phyloP scores from a whole-genome alignment of 2,329 filamentous ascomycete species.

The Beauveria bassiana region DNA sequence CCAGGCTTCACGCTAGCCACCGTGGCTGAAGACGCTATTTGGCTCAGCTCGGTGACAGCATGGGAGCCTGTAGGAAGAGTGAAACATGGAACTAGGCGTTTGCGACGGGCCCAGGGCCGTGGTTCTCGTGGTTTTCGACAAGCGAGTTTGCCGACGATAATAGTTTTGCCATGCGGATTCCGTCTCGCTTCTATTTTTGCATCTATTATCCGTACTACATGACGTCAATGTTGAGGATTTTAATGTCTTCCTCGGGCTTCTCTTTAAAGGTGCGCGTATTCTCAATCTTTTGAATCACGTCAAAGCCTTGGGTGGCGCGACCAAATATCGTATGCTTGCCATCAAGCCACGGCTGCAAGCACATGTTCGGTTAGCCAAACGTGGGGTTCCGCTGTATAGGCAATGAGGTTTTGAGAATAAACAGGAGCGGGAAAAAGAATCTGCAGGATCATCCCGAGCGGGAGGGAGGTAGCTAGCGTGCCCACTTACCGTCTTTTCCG shows the following conservation, averaged over 20 bases:
- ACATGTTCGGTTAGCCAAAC: constrained; percentile 17
- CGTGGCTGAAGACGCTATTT: constrained; percentile 9
- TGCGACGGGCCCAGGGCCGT: constrained; percentile 1
- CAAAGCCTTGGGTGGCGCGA: constrained; percentile 78
- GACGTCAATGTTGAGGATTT: constrained; percentile 81
- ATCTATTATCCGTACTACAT: constrained; percentile 25
- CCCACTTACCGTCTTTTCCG: constrained; percentile 74
- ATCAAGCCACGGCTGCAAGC: constrained; percentile 72
- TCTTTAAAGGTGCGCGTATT: constrained; percentile 80
- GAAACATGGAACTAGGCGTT: constrained; percentile 6
- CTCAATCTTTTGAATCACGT: constrained; percentile 94
- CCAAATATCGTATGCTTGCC: constrained; percentile 96
- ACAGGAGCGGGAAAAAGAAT: constrained; percentile 4
- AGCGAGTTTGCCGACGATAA: constrained; percentile 3
- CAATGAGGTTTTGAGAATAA: neutral
- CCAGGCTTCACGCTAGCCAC: constrained; percentile 9
- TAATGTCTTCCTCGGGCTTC: constrained; percentile 94
- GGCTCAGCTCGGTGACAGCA: constrained; percentile 10
- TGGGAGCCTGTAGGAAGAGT: constrained; percentile 1
- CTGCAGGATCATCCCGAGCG: constrained; percentile 1
- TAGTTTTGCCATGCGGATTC: neutral
- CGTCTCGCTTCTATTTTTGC: neutral
- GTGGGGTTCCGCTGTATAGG: constrained; percentile 7
- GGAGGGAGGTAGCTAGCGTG: constrained; percentile 8
- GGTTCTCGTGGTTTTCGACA: constrained; percentile 4